Evolutionary conservation across 768 basidiomycete species (phyloP).

Genomic region (Phylloporus sp.): DNA sequence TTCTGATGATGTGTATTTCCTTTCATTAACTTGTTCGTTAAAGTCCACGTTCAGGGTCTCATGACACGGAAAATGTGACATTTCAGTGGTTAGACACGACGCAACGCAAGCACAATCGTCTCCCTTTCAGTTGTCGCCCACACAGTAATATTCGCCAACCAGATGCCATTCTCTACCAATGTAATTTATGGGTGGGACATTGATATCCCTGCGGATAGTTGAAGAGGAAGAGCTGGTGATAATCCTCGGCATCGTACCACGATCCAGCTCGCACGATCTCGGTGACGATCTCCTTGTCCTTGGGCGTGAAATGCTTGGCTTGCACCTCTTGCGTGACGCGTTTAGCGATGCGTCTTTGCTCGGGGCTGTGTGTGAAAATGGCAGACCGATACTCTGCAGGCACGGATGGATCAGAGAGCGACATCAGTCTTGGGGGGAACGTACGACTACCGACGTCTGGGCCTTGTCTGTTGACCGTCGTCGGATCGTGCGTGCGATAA

Average conservation of each 20-base stretch:
- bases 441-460: slow-evolving; percentile 71
- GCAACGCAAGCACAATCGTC: too few relatives aligned
- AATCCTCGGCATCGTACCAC: slow-evolving; percentile 84
- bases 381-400: slow-evolving; percentile 83
- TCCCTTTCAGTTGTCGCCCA: too few relatives aligned
- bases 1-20: too few relatives aligned
- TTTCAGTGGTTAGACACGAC: too few relatives aligned
- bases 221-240: slow-evolving; percentile 78
- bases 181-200: slow-evolving; percentile 81
- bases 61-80: too few relatives aligned
- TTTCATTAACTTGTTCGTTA: too few relatives aligned
- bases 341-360: slow-evolving; percentile 68
- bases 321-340: slow-evolving; percentile 81
- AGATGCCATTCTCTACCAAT: slow-evolving; percentile 57
- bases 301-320: slow-evolving; percentile 72
- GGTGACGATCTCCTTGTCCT: slow-evolving; percentile 71
- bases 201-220: slow-evolving; percentile 85
- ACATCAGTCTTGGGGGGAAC: slow-evolving; percentile 25
- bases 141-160: too few relatives aligned
- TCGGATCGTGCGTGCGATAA: slow-evolving; percentile 92
- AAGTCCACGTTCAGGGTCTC: too few relatives aligned
- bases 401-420: not conserved
- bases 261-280: slow-evolving; percentile 60
- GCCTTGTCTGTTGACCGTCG: slow-evolving; percentile 76
- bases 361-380: slow-evolving; percentile 75